These are phyloP conservation scores for Fusarium sp. DNA, from an alignment of 2,329 filamentous ascomycete species.

Conservation along the genomic window DNA sequence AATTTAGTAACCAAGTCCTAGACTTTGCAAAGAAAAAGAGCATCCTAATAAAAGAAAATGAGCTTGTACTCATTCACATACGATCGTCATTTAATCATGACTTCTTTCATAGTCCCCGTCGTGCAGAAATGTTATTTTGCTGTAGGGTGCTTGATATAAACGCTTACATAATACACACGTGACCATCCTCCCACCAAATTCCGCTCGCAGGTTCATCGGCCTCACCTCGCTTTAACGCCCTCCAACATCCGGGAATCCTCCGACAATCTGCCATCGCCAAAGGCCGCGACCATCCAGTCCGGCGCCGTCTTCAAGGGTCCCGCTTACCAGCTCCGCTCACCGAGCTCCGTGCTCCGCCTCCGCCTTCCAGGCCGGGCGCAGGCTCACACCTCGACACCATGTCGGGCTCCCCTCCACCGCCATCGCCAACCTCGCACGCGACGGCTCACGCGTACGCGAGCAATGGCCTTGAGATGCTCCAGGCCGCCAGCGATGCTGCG, in stretches of 20 bases:
- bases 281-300: slow-evolving; percentile 28
- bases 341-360: slow-evolving; percentile 38
- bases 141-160: neutral
- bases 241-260: slow-evolving; percentile 53
- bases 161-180: slow-evolving; percentile 13
- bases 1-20: too few species aligned
- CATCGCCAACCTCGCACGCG: slow-evolving; percentile 41
- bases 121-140: neutral
- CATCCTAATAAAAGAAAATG: too few species aligned
- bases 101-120: neutral
- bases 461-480: slow-evolving; percentile 57
- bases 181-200: slow-evolving; percentile 24
- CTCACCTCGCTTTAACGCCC: slow-evolving; percentile 53
- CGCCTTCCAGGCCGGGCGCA: slow-evolving; percentile 31
- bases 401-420: slow-evolving; percentile 44
- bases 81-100: neutral
- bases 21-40: too few species aligned
- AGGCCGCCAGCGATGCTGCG: slow-evolving; percentile 57
- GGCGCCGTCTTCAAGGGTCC: slow-evolving; percentile 34
- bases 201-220: slow-evolving; percentile 45
- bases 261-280: slow-evolving; percentile 55
- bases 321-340: slow-evolving; percentile 35
- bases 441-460: slow-evolving; percentile 56
- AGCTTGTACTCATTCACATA: too few species aligned
- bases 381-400: slow-evolving; percentile 29